phyloP scores from a whole-genome alignment of 306 rosid species.

The Luffa aegyptiaca region DNA sequence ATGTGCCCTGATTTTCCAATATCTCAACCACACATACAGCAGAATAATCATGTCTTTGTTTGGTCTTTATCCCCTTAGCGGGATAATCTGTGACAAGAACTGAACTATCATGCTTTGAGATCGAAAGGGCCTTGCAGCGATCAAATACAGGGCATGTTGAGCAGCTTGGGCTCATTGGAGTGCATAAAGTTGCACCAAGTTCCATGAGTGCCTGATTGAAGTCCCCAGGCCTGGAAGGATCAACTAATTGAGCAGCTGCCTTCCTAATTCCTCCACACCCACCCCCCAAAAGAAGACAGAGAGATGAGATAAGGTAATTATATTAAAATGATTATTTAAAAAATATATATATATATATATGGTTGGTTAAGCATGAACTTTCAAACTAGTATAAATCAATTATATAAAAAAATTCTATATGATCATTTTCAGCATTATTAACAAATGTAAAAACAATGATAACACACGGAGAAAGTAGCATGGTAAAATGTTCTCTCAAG shows the following conservation, averaged over 20 bases:
- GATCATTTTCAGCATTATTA: background rate
- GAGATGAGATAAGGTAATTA: conserved; percentile 7
- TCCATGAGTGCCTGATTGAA: conserved; percentile 97
- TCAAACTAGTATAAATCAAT: background rate
- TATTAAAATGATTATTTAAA: too few species aligned
- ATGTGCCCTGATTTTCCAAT: conserved; percentile 32
- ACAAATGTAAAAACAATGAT: background rate
- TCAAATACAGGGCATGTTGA: conserved; percentile 62
- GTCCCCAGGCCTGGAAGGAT: conserved; percentile 73
- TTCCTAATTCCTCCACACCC: conserved; percentile 41
- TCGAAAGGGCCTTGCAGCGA: conserved; percentile 54
- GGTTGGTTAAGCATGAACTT: background rate
- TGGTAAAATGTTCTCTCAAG: background rate
- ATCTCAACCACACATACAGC: conserved; percentile 83
- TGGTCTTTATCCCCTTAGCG: conserved; percentile 39
- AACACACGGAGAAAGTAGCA: background rate
- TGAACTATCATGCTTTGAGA: conserved; percentile 35
- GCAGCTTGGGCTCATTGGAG: conserved; percentile 64
- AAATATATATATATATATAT: too few species aligned
- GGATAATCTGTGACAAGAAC: conserved; percentile 76
- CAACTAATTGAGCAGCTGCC: conserved; percentile 77
- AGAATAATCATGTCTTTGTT: conserved; percentile 58
- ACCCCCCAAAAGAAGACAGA: background rate
- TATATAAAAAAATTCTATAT: background rate
- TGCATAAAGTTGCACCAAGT: conserved; percentile 88